Conservation (phyloP, 2,329 filamentous ascomycete species). For the Monosporascus ibericus region DNA sequence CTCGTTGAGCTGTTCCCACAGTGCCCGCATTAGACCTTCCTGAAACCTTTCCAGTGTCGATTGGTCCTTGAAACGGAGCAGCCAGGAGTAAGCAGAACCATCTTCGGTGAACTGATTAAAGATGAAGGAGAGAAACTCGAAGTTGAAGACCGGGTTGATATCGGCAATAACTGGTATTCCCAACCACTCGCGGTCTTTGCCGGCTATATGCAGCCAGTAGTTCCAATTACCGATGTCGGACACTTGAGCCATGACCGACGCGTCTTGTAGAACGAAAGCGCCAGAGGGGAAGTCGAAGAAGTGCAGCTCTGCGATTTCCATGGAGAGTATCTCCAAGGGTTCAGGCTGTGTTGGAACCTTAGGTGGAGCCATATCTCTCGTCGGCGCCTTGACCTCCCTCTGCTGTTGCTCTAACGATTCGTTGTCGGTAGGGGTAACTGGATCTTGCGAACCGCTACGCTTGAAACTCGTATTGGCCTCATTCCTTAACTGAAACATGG, state of each 20-base stretch:
- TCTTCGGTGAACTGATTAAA: constrained; percentile 94
- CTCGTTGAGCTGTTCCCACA: constrained; percentile 96
- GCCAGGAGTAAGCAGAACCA: constrained; percentile 90
- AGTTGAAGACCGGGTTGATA: constrained; percentile 98
- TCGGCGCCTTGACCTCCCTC: constrained; percentile 22
- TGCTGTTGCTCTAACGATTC: constrained; percentile 15
- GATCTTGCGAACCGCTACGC: constrained; percentile 26
- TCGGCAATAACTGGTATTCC: constrained; percentile 81
- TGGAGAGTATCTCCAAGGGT: constrained; percentile 64
- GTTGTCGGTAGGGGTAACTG: constrained; percentile 25
- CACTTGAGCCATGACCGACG: constrained; percentile 69
- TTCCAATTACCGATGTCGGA: constrained; percentile 86
- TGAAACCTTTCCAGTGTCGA: constrained; percentile 79
- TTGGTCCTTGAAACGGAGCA: constrained; percentile 85
- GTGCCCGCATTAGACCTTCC: constrained; percentile 85
- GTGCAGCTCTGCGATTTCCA: constrained; percentile 79
- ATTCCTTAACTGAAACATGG: constrained; percentile 45
- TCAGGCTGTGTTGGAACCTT: constrained; percentile 62
- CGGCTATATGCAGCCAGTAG: constrained; percentile 87
- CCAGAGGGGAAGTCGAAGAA: constrained; percentile 86
- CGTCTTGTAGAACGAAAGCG: constrained; percentile 76
- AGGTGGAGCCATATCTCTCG: constrained; percentile 28
- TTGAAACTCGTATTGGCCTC: constrained; percentile 42
- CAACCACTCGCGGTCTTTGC: constrained; percentile 73
- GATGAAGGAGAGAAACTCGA: constrained; percentile 97